Conservation (phyloP, 495 filamentous ascomycete species). For the Podospora conica region DNA sequence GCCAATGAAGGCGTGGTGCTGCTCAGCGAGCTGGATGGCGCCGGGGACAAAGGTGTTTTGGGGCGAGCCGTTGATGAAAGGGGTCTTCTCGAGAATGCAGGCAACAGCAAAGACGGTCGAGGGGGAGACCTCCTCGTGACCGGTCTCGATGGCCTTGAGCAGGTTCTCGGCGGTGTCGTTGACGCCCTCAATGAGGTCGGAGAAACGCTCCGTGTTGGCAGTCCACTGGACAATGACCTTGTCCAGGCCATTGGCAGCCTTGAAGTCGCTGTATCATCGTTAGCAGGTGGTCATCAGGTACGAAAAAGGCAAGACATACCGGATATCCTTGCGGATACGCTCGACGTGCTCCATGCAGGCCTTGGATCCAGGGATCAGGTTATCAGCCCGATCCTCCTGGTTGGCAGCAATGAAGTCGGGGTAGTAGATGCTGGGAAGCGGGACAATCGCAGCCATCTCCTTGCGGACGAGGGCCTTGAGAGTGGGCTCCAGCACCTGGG, state of each 20-base stretch:
- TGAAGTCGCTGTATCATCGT: constrained; percentile 60
- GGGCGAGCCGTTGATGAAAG: constrained; percentile 99
- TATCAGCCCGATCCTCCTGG: constrained; percentile 95
- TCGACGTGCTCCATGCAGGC: constrained; percentile 82
- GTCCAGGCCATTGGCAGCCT: constrained; percentile 75
- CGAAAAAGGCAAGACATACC: constrained; percentile 15
- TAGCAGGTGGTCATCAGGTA: background rate
- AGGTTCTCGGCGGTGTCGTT: constrained; percentile 97
- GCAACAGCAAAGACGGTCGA: constrained; percentile 96
- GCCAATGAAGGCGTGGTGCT: constrained; percentile 83
- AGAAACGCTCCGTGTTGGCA: constrained; percentile 96
- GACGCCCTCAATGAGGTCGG: constrained; percentile 78
- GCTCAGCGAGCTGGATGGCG: constrained; percentile 82
- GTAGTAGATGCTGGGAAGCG: constrained; percentile 94
- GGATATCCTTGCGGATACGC: constrained; percentile 90
- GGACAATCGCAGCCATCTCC: constrained; percentile 85
- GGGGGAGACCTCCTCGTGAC: constrained; percentile 84
- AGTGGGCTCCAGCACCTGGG: constrained; percentile 85
- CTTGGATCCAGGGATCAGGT: constrained; percentile 76
- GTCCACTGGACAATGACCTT: constrained; percentile 99
- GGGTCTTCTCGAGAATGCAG: constrained; percentile 78
- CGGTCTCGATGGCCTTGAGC: constrained; percentile 73
- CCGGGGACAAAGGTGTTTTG: constrained; percentile 99
- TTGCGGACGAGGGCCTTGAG: constrained; percentile 84
- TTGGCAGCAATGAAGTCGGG: constrained; percentile 99